A percentile compares a stretch with the other conserved stretches of the same genome.
phyloP scores from a whole-genome alignment of 805 yeast genomes.

The Tetrapisispora fleetii region DNA sequence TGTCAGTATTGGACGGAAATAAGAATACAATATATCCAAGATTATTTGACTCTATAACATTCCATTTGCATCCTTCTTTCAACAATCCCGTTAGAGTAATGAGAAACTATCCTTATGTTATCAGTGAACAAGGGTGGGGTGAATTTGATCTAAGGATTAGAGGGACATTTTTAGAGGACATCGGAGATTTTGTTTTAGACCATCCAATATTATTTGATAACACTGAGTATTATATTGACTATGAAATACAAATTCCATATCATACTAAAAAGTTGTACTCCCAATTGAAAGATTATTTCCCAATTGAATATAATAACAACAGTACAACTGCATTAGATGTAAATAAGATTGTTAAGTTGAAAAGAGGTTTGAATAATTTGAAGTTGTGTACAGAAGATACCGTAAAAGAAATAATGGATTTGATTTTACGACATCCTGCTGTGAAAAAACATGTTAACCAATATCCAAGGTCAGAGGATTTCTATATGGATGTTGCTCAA shows the following conservation, averaged over 20 bases:
- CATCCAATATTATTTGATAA: slow-evolving; percentile 80
- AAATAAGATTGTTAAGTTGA: neutral
- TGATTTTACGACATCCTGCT: slow-evolving; percentile 19
- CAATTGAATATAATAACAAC: neutral
- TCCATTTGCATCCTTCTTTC: slow-evolving; percentile 87
- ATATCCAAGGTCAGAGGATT: slow-evolving; percentile 14
- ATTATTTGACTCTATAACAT: slow-evolving; percentile 77
- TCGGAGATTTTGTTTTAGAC: slow-evolving; percentile 67
- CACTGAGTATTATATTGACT: slow-evolving; percentile 67
- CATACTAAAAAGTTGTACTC: slow-evolving; percentile 57
- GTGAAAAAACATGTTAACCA: slow-evolving; percentile 14
- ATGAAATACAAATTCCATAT: slow-evolving; percentile 61
- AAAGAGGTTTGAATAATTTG: slow-evolving; percentile 1
- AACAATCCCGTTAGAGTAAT: slow-evolving; percentile 67
- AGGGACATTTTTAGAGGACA: slow-evolving; percentile 61
- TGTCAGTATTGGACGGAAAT: slow-evolving; percentile 58
- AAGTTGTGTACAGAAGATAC: slow-evolving; percentile 13
- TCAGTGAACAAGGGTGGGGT: slow-evolving; percentile 96
- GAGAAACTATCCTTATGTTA: slow-evolving; percentile 68
- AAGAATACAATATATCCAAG: slow-evolving; percentile 78
- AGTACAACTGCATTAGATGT: neutral
- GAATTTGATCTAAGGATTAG: slow-evolving; percentile 81
- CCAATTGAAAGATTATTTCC: slow-evolving; percentile 60
- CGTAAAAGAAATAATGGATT: slow-evolving; percentile 16
- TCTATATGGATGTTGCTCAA: slow-evolving; percentile 18